phyloP scores from a whole-genome alignment of 768 basidiomycete genomes.

The Suillus decipiens region DNA sequence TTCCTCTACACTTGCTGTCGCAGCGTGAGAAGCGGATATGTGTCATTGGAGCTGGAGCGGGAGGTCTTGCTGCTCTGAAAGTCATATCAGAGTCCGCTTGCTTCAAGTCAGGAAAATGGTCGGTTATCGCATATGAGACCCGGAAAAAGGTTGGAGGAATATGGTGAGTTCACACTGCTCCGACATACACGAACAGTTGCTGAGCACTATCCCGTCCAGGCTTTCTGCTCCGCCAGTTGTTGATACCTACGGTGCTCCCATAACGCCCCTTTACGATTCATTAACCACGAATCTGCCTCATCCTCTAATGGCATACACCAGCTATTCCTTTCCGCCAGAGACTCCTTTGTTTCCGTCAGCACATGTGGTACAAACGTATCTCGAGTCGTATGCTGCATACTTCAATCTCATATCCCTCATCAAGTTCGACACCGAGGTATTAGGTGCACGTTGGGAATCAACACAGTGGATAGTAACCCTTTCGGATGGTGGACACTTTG shows the following conservation, averaged over 20 bases:
- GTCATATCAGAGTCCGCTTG: slow-evolving; percentile 59
- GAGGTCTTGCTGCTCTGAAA: slow-evolving; percentile 72
- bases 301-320: slow-evolving; percentile 69
- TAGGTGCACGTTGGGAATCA: slow-evolving; percentile 41
- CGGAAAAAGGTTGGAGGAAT: slow-evolving; percentile 70
- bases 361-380: slow-evolving; percentile 62
- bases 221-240: slow-evolving; percentile 51
- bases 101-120: slow-evolving; percentile 62
- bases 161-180: slow-evolving; percentile 51
- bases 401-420: slow-evolving; percentile 67
- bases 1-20: neutral
- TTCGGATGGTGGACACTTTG: slow-evolving; percentile 35
- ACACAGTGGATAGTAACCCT: slow-evolving; percentile 52
- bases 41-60: slow-evolving; percentile 77
- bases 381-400: slow-evolving; percentile 62
- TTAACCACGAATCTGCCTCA: slow-evolving; percentile 84
- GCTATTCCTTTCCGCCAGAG: slow-evolving; percentile 66
- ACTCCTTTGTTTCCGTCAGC: slow-evolving; percentile 73
- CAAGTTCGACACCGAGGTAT: slow-evolving; percentile 60
- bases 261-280: slow-evolving; percentile 76
- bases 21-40: slow-evolving; percentile 48
- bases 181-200: neutral
- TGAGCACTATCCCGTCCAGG: slow-evolving; percentile 38
- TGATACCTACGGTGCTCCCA: slow-evolving; percentile 43
- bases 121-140: slow-evolving; percentile 62